Evolutionary conservation across 805 yeast genomes (phyloP).

Genomic region (Monosporozyma unispora): DNA sequence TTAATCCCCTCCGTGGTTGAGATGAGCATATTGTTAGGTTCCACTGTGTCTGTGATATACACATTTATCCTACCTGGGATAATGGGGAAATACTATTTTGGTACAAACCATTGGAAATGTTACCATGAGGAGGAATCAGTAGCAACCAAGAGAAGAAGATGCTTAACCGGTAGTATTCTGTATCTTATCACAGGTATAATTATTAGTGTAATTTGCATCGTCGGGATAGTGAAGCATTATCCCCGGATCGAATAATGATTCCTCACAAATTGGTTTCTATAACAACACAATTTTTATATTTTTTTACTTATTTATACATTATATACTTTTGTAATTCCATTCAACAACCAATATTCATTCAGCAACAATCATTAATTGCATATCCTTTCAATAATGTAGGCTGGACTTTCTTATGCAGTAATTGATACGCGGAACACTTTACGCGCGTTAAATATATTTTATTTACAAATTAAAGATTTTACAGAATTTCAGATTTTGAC

Average conservation of each 20-base stretch:
- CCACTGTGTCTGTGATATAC: slow-evolving; percentile 71
- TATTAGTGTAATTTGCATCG: not conserved
- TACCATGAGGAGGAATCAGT: not conserved
- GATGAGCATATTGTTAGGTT: slow-evolving; percentile 64
- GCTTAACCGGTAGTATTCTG: not conserved
- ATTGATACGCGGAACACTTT: not conserved
- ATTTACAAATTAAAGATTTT: not conserved
- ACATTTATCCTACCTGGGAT: slow-evolving; percentile 70
- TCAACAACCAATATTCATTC: no score
- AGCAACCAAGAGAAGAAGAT: not conserved
- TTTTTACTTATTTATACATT: not conserved
- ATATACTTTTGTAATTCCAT: not conserved
- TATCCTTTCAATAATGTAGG: not conserved
- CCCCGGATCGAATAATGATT: not conserved
- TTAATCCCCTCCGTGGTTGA: slow-evolving; percentile 54
- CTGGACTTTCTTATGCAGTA: not conserved
- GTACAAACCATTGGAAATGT: slow-evolving; percentile 8
- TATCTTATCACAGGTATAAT: not conserved
- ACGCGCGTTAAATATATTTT: not conserved
- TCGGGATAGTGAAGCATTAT: not conserved
- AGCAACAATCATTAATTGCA: no score
- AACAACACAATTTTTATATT: not conserved
- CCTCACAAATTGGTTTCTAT: no score
- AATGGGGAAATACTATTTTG: slow-evolving; percentile 43
- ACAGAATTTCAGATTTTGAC: not conserved